Evolutionary conservation across 768 basidiomycete species (phyloP), one percentile per base, ranked within the genome.

Genomic region (Fibroporia radiculosa): DNA sequence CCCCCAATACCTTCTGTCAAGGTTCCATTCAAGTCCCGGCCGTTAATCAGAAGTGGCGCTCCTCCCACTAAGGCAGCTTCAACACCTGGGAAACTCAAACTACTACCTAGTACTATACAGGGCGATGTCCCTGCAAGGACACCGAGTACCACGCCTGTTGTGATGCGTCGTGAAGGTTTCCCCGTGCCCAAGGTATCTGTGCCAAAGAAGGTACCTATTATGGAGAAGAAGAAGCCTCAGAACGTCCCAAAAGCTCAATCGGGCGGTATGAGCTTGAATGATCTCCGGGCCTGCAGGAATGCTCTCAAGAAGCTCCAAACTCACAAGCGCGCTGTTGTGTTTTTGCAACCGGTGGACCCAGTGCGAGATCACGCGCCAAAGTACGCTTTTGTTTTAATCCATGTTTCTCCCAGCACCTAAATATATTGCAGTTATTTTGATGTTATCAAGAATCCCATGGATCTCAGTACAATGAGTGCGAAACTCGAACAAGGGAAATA

Each of bases 341-440:
- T 98, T 65, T 68, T 82, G 32, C 80, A 86, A 47, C 91, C 95
- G 25, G 95, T 98, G n/a, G 93, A 96, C 65, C 93, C 93, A n/a
- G 78, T 95, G 32, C 74, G 91, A 51, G 93, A 96, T 56, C 75
- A 78, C 56, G 93, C 91, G 8, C 89, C 89, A 14, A 86, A 86
- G 88, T 95, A 61, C 42, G 75, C 6, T 23, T 41, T 27, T 44
- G 34, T 44, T 18, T 42, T 23, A 16, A 42, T 53, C 46, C 34
- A 29, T 16, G 26, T 32, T 22, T 34, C 39, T 13, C 3, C 19
- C 32, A 14, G 13, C n/a, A 31, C 42, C 44, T 31, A 7, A 27
- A 10, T 22, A 22, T n/a, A 6, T 35, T 7, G 31, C 48, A 95
- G 93, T 53, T 98, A 98, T 62, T 91, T 92, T 56, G 82, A 87